Conservation (phyloP, 2,329 filamentous ascomycete genomes). For the Erysiphe neolycopersici region DNA sequence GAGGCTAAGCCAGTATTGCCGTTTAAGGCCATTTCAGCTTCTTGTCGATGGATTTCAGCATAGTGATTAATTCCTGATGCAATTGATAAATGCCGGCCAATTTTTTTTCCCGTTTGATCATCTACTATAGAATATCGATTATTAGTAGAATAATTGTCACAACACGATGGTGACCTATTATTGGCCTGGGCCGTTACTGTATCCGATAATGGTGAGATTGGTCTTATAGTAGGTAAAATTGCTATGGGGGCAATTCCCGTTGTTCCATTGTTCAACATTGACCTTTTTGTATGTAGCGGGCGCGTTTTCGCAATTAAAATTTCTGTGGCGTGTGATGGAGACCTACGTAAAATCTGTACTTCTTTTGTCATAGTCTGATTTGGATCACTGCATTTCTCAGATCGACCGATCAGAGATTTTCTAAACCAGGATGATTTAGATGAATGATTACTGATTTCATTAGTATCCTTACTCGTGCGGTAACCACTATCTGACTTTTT, state of each 20-base stretch:
- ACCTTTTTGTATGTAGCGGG: constrained; percentile 44
- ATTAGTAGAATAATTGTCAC: constrained; percentile 20
- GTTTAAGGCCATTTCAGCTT: constrained; percentile 74
- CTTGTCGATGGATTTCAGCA: constrained; percentile 64
- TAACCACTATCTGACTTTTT: constrained; percentile 67
- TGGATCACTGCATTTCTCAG: constrained; percentile 38
- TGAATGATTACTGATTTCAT: constrained; percentile 29
- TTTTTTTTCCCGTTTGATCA: constrained; percentile 59
- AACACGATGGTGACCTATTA: constrained; percentile 28
- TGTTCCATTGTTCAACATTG: constrained; percentile 74
- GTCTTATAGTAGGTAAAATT: constrained; percentile 79
- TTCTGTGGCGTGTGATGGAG: constrained; percentile 18
- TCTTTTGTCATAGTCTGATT: constrained; percentile 22
- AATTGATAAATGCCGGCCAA: constrained; percentile 78
- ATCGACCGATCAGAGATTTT: constrained; percentile 68
- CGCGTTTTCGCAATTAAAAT: constrained; percentile 18
- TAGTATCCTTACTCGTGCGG: constrained; percentile 36
- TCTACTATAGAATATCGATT: constrained; percentile 19
- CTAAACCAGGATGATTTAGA: constrained; percentile 93
- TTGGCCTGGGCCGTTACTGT: constrained; percentile 73
- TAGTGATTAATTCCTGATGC: constrained; percentile 86
- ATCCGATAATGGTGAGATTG: constrained; percentile 90
- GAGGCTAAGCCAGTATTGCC: constrained; percentile 52
- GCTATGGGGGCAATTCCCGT: constrained; percentile 73
- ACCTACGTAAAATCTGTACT: constrained; percentile 18